These are phyloP conservation scores for Gardenia jasminoides DNA, from an alignment of 257 asterid genomes.

Conservation along the genomic window DNA sequence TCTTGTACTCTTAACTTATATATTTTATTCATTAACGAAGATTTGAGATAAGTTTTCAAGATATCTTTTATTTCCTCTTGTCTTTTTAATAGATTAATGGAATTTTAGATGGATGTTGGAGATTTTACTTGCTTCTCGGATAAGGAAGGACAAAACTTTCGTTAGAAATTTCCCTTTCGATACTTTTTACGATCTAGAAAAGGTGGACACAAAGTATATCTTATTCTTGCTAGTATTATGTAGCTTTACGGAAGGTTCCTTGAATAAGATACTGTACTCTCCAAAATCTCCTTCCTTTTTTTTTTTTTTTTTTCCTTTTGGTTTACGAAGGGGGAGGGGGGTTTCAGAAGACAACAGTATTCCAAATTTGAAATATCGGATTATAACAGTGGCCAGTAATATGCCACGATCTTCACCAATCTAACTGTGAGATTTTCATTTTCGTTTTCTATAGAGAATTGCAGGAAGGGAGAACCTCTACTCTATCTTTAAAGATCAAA, in stretches of 20 bases:
- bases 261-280: no score
- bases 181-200: not conserved
- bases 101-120: not conserved
- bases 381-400: no score
- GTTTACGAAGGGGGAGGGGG: no score
- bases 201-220: not conserved
- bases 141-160: not conserved
- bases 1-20: not conserved
- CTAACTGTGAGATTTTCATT: no score
- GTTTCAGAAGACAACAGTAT: no score
- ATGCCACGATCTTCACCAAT: not conserved
- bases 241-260: no score
- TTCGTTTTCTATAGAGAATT: no score
- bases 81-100: constrained; percentile 1
- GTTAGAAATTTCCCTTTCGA: not conserved
- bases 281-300: not conserved
- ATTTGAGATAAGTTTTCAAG: constrained; percentile 23
- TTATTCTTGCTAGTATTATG: no score
- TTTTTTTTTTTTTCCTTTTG: not conserved
- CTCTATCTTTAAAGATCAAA: not conserved
- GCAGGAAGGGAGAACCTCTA: not conserved
- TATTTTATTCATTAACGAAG: not conserved
- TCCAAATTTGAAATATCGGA: no score
- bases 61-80: constrained; percentile 1
- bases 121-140: not conserved